Evolutionary conservation across 2,329 filamentous ascomycete genomes (phyloP).

Genomic region (Colletotrichum orbiculare): DNA sequence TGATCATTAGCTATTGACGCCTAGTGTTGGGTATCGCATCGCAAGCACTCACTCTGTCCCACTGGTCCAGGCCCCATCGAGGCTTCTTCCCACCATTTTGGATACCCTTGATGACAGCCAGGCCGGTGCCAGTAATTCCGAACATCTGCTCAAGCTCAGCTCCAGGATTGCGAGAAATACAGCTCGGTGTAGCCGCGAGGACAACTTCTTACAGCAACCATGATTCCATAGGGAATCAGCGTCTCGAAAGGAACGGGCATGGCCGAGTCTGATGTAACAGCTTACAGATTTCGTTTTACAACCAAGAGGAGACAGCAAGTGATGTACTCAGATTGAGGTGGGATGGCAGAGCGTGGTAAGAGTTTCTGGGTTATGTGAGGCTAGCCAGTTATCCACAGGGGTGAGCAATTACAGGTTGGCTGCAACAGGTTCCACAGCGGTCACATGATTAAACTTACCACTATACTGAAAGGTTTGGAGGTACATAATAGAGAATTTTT

Average conservation of each 20-base stretch:
- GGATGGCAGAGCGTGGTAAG: too few relatives aligned
- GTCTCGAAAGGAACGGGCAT: slow-evolving; percentile 75
- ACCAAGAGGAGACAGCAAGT: too few relatives aligned
- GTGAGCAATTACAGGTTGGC: too few relatives aligned
- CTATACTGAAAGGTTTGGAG: too few relatives aligned
- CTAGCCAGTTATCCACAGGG: too few relatives aligned
- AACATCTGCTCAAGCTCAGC: slow-evolving; percentile 66
- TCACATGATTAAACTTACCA: too few relatives aligned
- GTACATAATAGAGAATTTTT: too few relatives aligned
- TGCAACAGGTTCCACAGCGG: too few relatives aligned
- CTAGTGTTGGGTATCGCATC: background rate
- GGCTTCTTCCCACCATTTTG: slow-evolving; percentile 71
- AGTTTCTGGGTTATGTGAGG: too few relatives aligned
- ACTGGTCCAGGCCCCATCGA: slow-evolving; percentile 70
- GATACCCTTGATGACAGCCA: slow-evolving; percentile 66
- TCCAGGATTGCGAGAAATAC: background rate
- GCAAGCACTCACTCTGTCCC: slow-evolving; percentile 65
- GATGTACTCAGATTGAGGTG: too few relatives aligned
- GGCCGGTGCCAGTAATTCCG: slow-evolving; percentile 66
- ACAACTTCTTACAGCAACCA: slow-evolving; percentile 60
- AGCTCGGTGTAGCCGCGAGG: slow-evolving; percentile 40
- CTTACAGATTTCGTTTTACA: too few relatives aligned
- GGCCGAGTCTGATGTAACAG: too few relatives aligned
- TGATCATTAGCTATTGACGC: slow-evolving; percentile 42
- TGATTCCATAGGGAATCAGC: slow-evolving; percentile 73